Base-by-base conservation (phyloP, 139 green algal genomes). In the Chlamydomonas sphaeroides region DNA sequence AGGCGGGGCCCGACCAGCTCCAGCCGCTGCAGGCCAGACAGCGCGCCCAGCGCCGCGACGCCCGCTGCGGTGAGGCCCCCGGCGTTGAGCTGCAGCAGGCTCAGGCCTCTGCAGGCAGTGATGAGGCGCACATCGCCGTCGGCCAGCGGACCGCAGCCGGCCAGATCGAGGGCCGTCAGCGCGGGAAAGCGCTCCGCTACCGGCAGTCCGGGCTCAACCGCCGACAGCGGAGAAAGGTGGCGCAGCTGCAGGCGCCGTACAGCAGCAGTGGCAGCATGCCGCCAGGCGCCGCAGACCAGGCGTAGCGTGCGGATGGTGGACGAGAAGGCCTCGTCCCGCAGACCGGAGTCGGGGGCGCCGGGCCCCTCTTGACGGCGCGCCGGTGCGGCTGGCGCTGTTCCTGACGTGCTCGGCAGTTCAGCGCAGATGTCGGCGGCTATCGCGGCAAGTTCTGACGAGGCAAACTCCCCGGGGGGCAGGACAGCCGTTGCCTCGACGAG, bases 111-210 rank as follows among this genome's bases (percentile, higher is more conserved):
- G n/a, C n/a, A n/a, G n/a, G n/a, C n/a, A n/a, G n/a, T n/a, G n/a
- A n/a, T n/a, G n/a, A n/a, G n/a, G n/a, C n/a, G n/a, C n/a, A n/a
- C n/a, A n/a, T n/a, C n/a, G n/a, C n/a, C n/a, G n/a, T n/a, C n/a
- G n/a, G n/a, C n/a, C n/a, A n/a, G n/a, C n/a, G 28, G 26, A 36
- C 2, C 36, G 39, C 48, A 42, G 36, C 41, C 66, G 21, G 59
- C 48, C 15, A 80, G 33, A 38, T 80, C 73, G 59, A 80, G 59
- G 14, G 33, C 17, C 17, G 45, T 30, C 6, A 80, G 73, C 41
- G 61, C 73, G 7, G 73, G 59, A 20, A 80, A 80, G 15, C 61
- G 6, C 25, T 20, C n/a, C 11, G 57, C 5, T 30, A 80, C 36
- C 5, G 20, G 59, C 21, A 57, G 39, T 7, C 25, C 39, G 18